phyloP scores from a whole-genome alignment of 2,329 filamentous ascomycete genomes.

The Aspergillus amoenus region DNA sequence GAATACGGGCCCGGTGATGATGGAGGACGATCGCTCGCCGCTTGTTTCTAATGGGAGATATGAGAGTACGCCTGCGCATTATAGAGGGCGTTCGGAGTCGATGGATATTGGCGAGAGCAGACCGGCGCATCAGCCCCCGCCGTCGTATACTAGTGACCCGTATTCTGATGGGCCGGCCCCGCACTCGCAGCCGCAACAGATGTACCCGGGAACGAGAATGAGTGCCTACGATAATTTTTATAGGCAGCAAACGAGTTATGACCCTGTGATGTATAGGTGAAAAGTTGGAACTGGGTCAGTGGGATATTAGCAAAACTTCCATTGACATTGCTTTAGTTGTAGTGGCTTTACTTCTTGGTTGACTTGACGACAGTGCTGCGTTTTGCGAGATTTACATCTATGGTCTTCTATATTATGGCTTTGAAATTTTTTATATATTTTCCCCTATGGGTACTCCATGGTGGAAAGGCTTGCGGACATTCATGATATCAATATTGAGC shows the following conservation, averaged over 20 bases:
- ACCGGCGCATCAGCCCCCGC: constrained; percentile 13
- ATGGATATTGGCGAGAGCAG: constrained; percentile 1
- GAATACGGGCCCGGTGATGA: background rate
- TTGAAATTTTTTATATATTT: no score
- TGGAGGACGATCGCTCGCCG: constrained; percentile 7
- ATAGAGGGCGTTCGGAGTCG: background rate
- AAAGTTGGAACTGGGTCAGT: background rate
- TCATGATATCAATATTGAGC: background rate
- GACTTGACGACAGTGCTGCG: constrained; percentile 13
- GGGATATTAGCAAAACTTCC: background rate
- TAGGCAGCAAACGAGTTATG: constrained; percentile 36
- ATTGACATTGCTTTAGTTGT: background rate
- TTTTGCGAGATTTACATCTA: background rate
- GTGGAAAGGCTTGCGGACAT: background rate
- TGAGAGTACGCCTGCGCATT: background rate
- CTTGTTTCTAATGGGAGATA: constrained; percentile 4
- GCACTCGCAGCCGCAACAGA: constrained; percentile 15
- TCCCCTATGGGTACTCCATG: no score
- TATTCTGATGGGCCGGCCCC: constrained; percentile 26
- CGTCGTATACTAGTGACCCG: constrained; percentile 26
- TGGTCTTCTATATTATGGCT: background rate
- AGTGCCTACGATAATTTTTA: constrained; percentile 25
- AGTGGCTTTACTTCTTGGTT: background rate
- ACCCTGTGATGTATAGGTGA: constrained; percentile 34
- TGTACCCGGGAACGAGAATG: constrained; percentile 21